A percentile compares a stretch with the other conserved stretches of the same genome.
These are phyloP conservation scores for Rhodotorula taiwanensis DNA, from an alignment of 768 basidiomycete genomes.

Conservation along the genomic window DNA sequence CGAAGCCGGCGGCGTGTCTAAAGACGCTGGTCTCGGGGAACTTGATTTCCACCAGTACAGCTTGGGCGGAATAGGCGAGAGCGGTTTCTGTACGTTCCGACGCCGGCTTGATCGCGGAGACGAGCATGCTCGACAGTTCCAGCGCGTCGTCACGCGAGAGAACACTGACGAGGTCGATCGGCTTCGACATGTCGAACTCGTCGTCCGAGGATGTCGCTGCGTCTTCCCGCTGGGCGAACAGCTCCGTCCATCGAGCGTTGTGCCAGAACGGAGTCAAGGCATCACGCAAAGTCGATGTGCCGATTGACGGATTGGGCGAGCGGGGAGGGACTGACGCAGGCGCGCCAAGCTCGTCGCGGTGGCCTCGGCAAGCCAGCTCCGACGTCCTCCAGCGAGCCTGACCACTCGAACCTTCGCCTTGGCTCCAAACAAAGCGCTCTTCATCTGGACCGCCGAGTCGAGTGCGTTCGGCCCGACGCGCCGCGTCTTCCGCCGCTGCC, in stretches of 20 bases:
- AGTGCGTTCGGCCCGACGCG: too few species aligned
- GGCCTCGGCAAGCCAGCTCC: too few species aligned
- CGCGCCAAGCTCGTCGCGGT: too few species aligned
- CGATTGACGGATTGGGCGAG: too few species aligned
- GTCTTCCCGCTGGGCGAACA: slow-evolving; percentile 2
- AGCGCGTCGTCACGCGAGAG: slow-evolving; percentile 2
- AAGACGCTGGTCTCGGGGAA: neutral
- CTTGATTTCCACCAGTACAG: slow-evolving; percentile 5
- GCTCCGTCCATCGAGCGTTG: slow-evolving; percentile 1
- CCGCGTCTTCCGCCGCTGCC: neutral
- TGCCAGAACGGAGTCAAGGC: neutral
- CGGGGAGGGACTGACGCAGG: too few species aligned
- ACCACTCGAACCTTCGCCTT: too few species aligned
- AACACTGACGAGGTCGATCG: slow-evolving; percentile 4
- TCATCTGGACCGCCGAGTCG: too few species aligned
- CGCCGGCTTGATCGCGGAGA: neutral
- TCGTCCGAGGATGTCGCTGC: neutral
- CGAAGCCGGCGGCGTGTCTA: slow-evolving; percentile 1
- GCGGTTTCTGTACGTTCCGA: neutral
- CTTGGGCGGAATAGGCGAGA: slow-evolving; percentile 4
- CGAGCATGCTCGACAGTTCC: slow-evolving; percentile 5
- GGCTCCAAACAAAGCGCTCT: too few species aligned
- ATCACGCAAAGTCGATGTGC: neutral
- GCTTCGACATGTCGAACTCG: neutral
- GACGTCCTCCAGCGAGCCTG: too few species aligned